A percentile compares a stretch with the other conserved stretches of the same genome.
Evolutionary conservation across 108 stramenopile genomes (phyloP).

Genomic region (Thalassiosira profunda): DNA sequence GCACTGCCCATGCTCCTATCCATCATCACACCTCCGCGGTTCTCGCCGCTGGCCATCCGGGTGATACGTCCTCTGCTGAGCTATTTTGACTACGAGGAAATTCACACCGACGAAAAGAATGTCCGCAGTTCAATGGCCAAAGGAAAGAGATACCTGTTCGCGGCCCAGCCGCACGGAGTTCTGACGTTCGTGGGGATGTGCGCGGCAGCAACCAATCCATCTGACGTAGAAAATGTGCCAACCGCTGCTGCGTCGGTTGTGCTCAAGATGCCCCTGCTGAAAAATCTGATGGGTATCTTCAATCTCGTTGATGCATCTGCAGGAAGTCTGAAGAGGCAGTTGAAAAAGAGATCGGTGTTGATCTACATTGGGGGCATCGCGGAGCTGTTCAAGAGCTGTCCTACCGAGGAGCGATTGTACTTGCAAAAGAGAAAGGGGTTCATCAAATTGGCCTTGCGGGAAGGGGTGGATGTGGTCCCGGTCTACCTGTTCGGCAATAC

Average conservation of each 20-base stretch:
- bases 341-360: slow-evolving; percentile 53
- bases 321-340: slow-evolving; percentile 18
- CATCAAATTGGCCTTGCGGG: slow-evolving; percentile 78
- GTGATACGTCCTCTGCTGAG: slow-evolving; percentile 50
- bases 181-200: slow-evolving; percentile 44
- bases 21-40: slow-evolving; percentile 21
- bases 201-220: slow-evolving; percentile 23
- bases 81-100: slow-evolving; percentile 76
- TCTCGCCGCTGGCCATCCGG: slow-evolving; percentile 18
- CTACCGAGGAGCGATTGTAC: slow-evolving; percentile 64
- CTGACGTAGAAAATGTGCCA: slow-evolving; percentile 13
- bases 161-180: slow-evolving; percentile 71
- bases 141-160: slow-evolving; percentile 40
- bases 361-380: slow-evolving; percentile 88
- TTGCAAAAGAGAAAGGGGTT: slow-evolving; percentile 82
- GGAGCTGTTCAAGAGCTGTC: slow-evolving; percentile 81
- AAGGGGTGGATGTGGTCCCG: slow-evolving; percentile 80
- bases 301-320: slow-evolving; percentile 69
- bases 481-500: slow-evolving; percentile 89
- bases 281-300: slow-evolving; percentile 83
- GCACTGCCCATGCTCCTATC: slow-evolving; percentile 44
- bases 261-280: slow-evolving; percentile 59
- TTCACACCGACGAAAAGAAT: slow-evolving; percentile 49
- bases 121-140: slow-evolving; percentile 13
- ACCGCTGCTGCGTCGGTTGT: slow-evolving; percentile 61